Conservation (phyloP, 371 early-diverging fungal genomes). For the Apophysomyces elegans region DNA sequence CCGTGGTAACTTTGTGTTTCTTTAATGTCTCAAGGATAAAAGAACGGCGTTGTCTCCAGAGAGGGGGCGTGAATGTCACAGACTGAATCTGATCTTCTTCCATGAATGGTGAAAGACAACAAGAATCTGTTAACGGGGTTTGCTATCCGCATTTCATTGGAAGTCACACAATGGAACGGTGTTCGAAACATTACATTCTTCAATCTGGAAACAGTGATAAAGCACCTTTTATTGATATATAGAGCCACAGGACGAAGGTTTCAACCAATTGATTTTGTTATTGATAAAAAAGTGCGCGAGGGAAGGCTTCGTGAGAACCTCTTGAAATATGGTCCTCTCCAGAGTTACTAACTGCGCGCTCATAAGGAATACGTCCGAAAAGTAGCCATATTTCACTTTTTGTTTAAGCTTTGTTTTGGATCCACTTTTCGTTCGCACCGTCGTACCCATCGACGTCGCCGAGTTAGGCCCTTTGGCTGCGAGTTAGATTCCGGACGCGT, state of each 20-base stretch:
- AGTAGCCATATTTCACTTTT: not conserved
- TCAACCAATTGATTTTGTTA: too few relatives aligned
- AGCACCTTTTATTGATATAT: too few relatives aligned
- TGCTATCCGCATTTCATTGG: too few relatives aligned
- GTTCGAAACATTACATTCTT: too few relatives aligned
- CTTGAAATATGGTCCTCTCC: too few relatives aligned
- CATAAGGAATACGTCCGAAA: too few relatives aligned
- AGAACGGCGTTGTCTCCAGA: slow-evolving; percentile 71
- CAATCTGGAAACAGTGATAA: too few relatives aligned
- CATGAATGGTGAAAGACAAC: slow-evolving; percentile 8
- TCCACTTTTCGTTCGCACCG: slow-evolving; percentile 18
- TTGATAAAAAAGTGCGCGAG: too few relatives aligned
- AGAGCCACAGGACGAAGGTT: too few relatives aligned
- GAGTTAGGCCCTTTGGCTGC: slow-evolving; percentile 16
- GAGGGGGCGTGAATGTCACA: slow-evolving; percentile 54
- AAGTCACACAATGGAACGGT: too few relatives aligned
- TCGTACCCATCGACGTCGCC: slow-evolving; percentile 33
- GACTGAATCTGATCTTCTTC: slow-evolving; percentile 22
- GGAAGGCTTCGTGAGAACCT: too few relatives aligned
- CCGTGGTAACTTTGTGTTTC: slow-evolving; percentile 42
- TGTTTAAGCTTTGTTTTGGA: not conserved
- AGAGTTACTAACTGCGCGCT: too few relatives aligned
- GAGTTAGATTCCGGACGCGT: slow-evolving; percentile 8
- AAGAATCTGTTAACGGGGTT: not conserved
- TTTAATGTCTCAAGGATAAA: slow-evolving; percentile 50